These are phyloP conservation scores for Termitomyces eurrhizus DNA, from an alignment of 768 basidiomycete genomes.

Conservation along the genomic window DNA sequence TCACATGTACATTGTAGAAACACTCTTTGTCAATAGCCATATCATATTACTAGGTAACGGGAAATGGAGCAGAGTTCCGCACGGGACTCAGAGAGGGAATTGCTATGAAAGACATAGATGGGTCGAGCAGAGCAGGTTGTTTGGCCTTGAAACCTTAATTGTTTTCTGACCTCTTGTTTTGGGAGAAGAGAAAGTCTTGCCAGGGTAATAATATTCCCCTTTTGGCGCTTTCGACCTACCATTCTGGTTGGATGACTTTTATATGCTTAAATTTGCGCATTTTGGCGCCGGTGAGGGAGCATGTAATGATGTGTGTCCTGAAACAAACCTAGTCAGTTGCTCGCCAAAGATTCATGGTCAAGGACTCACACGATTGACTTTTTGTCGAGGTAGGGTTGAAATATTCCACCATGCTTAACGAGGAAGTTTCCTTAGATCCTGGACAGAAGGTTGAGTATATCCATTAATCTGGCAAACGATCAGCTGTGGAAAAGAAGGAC, in stretches of 20 bases:
- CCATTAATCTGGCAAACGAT: constrained; percentile 73
- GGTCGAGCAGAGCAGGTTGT: constrained; percentile 30
- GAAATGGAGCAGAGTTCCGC: not conserved
- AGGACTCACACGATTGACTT: constrained; percentile 65
- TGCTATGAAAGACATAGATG: constrained; percentile 12
- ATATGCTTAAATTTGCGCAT: constrained; percentile 83
- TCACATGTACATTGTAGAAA: not conserved
- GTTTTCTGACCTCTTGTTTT: constrained; percentile 41
- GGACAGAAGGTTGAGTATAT: constrained; percentile 81
- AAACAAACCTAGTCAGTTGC: not conserved
- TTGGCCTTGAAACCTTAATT: constrained; percentile 44
- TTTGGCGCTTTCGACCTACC: constrained; percentile 81
- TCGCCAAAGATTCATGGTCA: not conserved
- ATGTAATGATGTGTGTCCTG: constrained; percentile 91
- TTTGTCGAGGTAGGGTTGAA: constrained; percentile 79
- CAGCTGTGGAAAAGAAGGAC: not conserved
- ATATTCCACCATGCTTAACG: constrained; percentile 78
- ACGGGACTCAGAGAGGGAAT: not conserved
- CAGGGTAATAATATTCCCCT: constrained; percentile 72
- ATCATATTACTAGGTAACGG: not conserved
- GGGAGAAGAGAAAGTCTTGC: constrained; percentile 64
- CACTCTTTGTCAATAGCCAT: not conserved
- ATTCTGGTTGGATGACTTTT: constrained; percentile 87
- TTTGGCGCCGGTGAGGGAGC: constrained; percentile 87
- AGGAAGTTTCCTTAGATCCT: constrained; percentile 75